Conservation (phyloP, 768 basidiomycete species). For the Phylloporus sp. region DNA sequence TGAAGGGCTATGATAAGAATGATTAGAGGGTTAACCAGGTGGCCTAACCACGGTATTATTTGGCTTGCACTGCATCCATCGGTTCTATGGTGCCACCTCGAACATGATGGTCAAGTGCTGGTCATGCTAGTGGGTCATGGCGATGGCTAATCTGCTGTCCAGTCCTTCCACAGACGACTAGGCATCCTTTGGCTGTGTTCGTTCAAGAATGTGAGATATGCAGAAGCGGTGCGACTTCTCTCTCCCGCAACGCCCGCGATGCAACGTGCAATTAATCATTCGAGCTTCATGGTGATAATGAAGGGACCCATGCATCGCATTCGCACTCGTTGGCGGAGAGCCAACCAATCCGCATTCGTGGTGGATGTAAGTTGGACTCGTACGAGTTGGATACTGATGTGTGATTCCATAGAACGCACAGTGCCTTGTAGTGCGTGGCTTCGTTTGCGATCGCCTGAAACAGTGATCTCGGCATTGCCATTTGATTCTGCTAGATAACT, state of each 20-base stretch:
- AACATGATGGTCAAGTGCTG: neutral
- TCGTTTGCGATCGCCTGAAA: neutral
- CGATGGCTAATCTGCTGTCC: neutral
- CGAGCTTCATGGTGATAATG: constrained; percentile 6
- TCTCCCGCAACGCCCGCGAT: constrained; percentile 9
- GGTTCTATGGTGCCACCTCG: neutral
- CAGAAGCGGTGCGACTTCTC: constrained; percentile 21
- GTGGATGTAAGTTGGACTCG: constrained; percentile 6
- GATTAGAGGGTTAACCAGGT: neutral
- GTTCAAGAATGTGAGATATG: constrained; percentile 6
- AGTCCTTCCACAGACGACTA: neutral
- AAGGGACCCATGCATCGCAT: constrained; percentile 6
- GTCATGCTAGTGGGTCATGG: neutral
- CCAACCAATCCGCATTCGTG: neutral
- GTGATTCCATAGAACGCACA: constrained; percentile 13
- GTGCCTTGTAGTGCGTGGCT: constrained; percentile 1
- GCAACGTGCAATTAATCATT: constrained; percentile 9
- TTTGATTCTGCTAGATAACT: neutral
- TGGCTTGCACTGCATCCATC: neutral
- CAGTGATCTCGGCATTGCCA: constrained; percentile 8
- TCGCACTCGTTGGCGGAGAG: neutral
- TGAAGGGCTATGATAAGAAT: neutral
- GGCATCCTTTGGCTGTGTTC: constrained; percentile 15
- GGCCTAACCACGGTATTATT: neutral
- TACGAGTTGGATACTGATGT: constrained; percentile 9